A percentile compares a stretch with the other conserved stretches of the same genome.
These are phyloP conservation scores for Hamigera avellanea DNA, from an alignment of 495 filamentous ascomycete species.

Conservation along the genomic window DNA sequence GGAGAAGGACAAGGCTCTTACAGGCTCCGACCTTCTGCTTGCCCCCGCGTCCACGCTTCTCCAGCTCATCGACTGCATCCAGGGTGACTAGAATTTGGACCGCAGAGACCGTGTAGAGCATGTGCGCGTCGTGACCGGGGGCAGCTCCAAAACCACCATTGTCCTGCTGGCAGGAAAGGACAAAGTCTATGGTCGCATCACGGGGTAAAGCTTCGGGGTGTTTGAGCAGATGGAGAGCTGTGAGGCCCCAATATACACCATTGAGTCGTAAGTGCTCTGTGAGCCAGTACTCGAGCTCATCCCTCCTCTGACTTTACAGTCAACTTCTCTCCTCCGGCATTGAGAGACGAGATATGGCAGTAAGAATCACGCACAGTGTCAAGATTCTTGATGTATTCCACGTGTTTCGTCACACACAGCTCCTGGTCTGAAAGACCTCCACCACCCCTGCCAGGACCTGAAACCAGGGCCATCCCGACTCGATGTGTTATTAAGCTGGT, in stretches of 20 bases:
- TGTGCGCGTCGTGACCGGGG: constrained; percentile 88
- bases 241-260: constrained; percentile 94
- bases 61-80: constrained; percentile 76
- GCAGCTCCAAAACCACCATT: constrained; percentile 88
- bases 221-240: constrained; percentile 72
- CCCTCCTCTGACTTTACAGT: constrained; percentile 52
- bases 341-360: constrained; percentile 9
- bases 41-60: constrained; percentile 51
- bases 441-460: constrained; percentile 47
- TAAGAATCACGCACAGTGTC: constrained; percentile 54
- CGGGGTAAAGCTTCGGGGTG: constrained; percentile 71
- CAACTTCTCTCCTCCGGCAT: constrained; percentile 17
- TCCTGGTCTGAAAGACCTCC: constrained; percentile 36
- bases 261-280: constrained; percentile 93
- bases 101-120: constrained; percentile 87
- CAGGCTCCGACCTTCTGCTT: constrained; percentile 62
- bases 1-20: constrained; percentile 29
- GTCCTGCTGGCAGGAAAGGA: constrained; percentile 79
- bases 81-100: constrained; percentile 80
- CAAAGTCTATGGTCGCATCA: constrained; percentile 74
- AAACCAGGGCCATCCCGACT: constrained; percentile 45
- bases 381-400: constrained; percentile 85
- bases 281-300: constrained; percentile 93
- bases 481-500: background rate
- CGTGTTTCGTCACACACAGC: constrained; percentile 64